Conservation (phyloP, 2,329 filamentous ascomycete species). For the Aotearoamyces nothofagi region DNA sequence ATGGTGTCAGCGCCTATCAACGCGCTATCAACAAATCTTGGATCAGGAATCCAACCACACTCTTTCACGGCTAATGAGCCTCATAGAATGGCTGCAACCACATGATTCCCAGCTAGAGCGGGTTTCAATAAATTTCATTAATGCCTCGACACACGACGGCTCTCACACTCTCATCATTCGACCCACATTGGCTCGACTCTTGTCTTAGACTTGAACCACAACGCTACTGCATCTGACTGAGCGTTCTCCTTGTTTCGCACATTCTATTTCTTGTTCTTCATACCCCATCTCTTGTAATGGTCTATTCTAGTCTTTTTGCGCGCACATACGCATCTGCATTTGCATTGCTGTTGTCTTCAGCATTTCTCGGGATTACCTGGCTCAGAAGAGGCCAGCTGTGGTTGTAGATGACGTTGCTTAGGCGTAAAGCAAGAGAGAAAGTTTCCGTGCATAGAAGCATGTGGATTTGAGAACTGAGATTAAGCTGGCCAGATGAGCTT, state of each 20-base stretch:
- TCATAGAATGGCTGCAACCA: neutral
- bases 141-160: neutral
- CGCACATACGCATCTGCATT: neutral
- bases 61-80: neutral
- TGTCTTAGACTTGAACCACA: neutral
- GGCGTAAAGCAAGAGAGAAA: neutral
- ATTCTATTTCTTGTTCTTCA: neutral
- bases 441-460: neutral
- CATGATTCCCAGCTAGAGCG: neutral
- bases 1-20: no score
- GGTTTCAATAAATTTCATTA: neutral
- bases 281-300: neutral
- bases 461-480: neutral
- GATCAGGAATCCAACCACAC: conserved; percentile 1
- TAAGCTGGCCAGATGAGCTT: no score
- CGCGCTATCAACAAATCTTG: no score
- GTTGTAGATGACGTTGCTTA: neutral
- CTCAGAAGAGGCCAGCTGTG: neutral
- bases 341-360: neutral
- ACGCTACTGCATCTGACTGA: no score
- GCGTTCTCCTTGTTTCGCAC: neutral
- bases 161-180: neutral
- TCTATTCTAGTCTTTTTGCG: neutral
- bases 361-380: neutral
- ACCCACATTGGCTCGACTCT: neutral